phyloP scores from a whole-genome alignment of 1,139 yeast genomes.

The Pichia sp. region DNA sequence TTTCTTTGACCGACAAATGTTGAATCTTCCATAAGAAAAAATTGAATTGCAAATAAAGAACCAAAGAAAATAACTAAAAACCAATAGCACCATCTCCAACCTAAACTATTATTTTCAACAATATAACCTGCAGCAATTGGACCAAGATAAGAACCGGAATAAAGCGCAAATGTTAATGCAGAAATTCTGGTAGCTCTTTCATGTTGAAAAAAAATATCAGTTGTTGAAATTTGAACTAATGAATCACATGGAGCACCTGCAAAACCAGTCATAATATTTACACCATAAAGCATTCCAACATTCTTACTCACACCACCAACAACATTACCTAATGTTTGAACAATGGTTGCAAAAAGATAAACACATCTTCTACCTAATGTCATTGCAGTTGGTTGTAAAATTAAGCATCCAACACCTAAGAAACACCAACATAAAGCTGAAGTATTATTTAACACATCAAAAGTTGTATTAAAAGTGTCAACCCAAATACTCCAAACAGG shows the following conservation, averaged over 20 bases:
- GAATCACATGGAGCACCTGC: constrained; percentile 48
- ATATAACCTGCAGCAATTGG: constrained; percentile 43
- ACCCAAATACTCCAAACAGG: constrained; percentile 39
- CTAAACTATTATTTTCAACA: constrained; percentile 28
- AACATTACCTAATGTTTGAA: constrained; percentile 27
- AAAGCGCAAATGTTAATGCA: constrained; percentile 37
- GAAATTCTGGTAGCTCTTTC: constrained; percentile 40
- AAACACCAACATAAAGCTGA: constrained; percentile 40
- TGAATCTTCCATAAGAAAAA: constrained; percentile 42
- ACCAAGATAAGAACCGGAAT: constrained; percentile 40
- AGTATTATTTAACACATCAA: constrained; percentile 34
- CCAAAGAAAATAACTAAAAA: constrained; percentile 37
- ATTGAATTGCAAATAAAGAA: constrained; percentile 31
- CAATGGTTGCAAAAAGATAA: constrained; percentile 32
- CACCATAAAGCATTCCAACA: constrained; percentile 31
- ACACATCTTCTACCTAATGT: constrained; percentile 38
- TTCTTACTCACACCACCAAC: constrained; percentile 34
- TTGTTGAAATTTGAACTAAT: constrained; percentile 42
- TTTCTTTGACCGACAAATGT: constrained; percentile 18
- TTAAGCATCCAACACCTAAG: constrained; percentile 42
- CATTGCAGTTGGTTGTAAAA: constrained; percentile 45
- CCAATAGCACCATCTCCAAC: constrained; percentile 43
- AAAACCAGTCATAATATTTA: constrained; percentile 36
- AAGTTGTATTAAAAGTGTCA: constrained; percentile 33
- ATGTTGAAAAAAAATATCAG: constrained; percentile 44